Evolutionary conservation across 2,329 filamentous ascomycete genomes (phyloP).

Genomic region (Diaporthe citri): DNA sequence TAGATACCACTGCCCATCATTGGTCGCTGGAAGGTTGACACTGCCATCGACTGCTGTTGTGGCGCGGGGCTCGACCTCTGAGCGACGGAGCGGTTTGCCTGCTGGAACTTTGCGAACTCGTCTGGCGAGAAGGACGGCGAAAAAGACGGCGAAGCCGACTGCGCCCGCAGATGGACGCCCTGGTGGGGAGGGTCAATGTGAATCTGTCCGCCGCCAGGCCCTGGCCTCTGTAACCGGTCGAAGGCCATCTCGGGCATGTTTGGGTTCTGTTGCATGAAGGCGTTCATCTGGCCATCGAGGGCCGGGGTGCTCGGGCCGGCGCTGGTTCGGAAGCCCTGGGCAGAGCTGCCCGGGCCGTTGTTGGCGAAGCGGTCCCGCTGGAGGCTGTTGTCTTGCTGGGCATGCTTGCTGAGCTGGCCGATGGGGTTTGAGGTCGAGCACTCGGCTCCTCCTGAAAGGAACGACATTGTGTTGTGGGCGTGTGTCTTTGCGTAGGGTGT

Average conservation of each 20-base stretch:
- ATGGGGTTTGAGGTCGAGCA: conserved; percentile 98
- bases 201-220: conserved; percentile 51
- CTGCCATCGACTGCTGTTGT: conserved; percentile 58
- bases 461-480: conserved; percentile 77
- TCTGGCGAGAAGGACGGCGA: conserved; percentile 80
- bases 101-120: conserved; percentile 90
- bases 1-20: conserved; percentile 67
- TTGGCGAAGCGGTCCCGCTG: conserved; percentile 91
- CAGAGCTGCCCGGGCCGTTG: conserved; percentile 65
- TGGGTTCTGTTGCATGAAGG: conserved; percentile 87
- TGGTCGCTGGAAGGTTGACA: conserved; percentile 65
- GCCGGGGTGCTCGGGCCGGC: conserved; percentile 32
- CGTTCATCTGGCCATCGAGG: conserved; percentile 76
- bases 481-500: not conserved
- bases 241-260: conserved; percentile 66
- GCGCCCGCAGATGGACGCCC: conserved; percentile 64
- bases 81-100: conserved; percentile 70
- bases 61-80: conserved; percentile 72
- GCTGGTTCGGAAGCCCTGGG: conserved; percentile 37
- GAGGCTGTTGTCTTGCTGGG: conserved; percentile 94
- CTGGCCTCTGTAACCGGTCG: conserved; percentile 51
- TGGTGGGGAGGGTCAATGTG: conserved; percentile 61
- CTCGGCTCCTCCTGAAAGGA: conserved; percentile 88
- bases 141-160: conserved; percentile 68
- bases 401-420: conserved; percentile 97